Conservation (phyloP, 2,329 filamentous ascomycete species). For the Talaromyces marneffei region DNA sequence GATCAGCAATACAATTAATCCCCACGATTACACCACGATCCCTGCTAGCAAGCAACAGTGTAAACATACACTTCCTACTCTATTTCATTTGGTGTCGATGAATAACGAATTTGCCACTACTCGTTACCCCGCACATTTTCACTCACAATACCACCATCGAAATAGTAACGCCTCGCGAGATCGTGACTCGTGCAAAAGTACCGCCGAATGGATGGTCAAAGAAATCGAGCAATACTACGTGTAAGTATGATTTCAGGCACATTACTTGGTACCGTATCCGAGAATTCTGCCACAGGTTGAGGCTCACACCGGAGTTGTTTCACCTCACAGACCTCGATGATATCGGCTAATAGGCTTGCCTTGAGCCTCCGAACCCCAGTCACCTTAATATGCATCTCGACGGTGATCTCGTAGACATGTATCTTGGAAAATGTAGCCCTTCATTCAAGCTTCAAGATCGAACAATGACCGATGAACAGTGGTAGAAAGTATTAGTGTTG, state of each 20-base stretch:
- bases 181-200: not conserved
- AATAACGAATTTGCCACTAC: not conserved
- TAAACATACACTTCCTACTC: not conserved
- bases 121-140: not conserved
- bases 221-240: not conserved
- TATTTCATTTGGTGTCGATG: conserved; percentile 1
- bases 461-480: not conserved
- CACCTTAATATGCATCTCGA: not conserved
- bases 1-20: not conserved
- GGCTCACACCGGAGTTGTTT: not conserved
- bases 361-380: not conserved
- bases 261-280: not conserved
- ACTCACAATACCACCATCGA: not conserved
- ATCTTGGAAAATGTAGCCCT: not conserved
- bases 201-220: not conserved
- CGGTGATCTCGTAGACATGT: not conserved
- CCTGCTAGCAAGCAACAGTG: not conserved
- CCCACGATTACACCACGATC: conserved; percentile 1
- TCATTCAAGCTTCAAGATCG: not conserved
- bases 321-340: not conserved
- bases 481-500: not conserved
- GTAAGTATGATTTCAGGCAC: not conserved
- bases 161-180: too few species aligned
- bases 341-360: not conserved
- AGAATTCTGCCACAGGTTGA: not conserved